Conservation (phyloP, 176 grass and related monocot species). For the Phoenix roebelenii region DNA sequence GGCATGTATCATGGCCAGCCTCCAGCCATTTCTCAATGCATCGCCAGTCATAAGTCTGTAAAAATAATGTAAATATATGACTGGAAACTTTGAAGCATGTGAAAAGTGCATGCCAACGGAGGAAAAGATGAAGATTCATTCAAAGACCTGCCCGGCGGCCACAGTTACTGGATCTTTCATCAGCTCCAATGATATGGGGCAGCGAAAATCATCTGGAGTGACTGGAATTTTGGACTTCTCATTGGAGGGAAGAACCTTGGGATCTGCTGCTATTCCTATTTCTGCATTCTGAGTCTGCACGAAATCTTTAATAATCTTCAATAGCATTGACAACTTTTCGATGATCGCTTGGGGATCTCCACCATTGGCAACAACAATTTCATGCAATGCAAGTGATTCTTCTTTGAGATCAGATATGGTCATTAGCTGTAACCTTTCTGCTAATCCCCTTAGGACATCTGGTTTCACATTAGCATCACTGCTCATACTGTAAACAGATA, state of each 20-base stretch:
- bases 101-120: constrained; percentile 6
- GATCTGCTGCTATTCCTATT: constrained; percentile 24
- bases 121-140: constrained; percentile 4
- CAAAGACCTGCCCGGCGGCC: constrained; percentile 70
- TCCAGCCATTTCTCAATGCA: constrained; percentile 87
- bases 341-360: constrained; percentile 52
- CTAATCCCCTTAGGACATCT: constrained; percentile 45
- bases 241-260: constrained; percentile 17
- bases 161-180: constrained; percentile 97
- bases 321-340: constrained; percentile 57
- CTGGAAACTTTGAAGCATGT: no score
- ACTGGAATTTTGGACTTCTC: constrained; percentile 31
- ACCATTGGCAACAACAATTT: constrained; percentile 47
- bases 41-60: constrained; percentile 73
- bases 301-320: constrained; percentile 91
- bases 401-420: constrained; percentile 77
- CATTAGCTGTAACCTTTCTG: constrained; percentile 72
- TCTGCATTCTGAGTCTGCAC: constrained; percentile 53
- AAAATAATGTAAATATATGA: constrained; percentile 13
- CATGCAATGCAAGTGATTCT: constrained; percentile 68
- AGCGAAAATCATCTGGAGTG: constrained; percentile 83
- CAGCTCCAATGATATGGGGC: constrained; percentile 77
- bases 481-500: constrained; percentile 57
- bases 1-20: constrained; percentile 72
- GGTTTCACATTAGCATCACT: constrained; percentile 27